Conservation (phyloP, 2,329 filamentous ascomycete species). For the Sphaerulina vaccinii region DNA sequence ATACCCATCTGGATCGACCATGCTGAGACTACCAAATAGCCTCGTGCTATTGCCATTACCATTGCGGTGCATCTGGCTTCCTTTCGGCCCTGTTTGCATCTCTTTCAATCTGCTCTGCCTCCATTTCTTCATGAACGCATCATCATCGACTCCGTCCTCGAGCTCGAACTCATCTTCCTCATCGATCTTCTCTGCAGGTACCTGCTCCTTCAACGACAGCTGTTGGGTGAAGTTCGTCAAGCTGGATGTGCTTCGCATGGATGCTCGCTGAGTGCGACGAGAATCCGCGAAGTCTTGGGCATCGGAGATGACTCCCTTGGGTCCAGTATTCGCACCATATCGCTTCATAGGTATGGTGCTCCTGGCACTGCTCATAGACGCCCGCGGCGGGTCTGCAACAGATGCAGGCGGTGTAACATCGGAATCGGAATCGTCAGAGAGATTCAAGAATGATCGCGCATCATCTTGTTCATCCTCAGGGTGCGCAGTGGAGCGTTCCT, state of each 20-base stretch:
- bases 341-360: constrained; percentile 59
- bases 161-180: constrained; percentile 53
- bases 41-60: constrained; percentile 52
- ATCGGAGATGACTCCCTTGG: constrained; percentile 85
- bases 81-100: constrained; percentile 61
- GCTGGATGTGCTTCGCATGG: constrained; percentile 27
- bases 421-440: constrained; percentile 46
- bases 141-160: constrained; percentile 69
- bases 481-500: constrained; percentile 44
- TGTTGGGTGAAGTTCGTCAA: constrained; percentile 20
- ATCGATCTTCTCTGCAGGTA: constrained; percentile 26
- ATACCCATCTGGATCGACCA: constrained; percentile 86
- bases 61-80: constrained; percentile 56
- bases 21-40: constrained; percentile 74
- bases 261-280: constrained; percentile 31
- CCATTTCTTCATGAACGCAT: constrained; percentile 81
- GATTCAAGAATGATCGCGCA: constrained; percentile 34
- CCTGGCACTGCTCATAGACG: constrained; percentile 44
- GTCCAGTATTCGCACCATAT: constrained; percentile 70
- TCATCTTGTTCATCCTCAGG: constrained; percentile 54
- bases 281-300: constrained; percentile 65
- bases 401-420: constrained; percentile 54
- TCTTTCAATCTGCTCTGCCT: constrained; percentile 75
- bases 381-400: constrained; percentile 45
- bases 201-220: constrained; percentile 15